A percentile compares a stretch with the other conserved stretches of the same genome.
These are phyloP conservation scores for Colletotrichum abscissum DNA, from an alignment of 2,329 filamentous ascomycete genomes.

Conservation along the genomic window DNA sequence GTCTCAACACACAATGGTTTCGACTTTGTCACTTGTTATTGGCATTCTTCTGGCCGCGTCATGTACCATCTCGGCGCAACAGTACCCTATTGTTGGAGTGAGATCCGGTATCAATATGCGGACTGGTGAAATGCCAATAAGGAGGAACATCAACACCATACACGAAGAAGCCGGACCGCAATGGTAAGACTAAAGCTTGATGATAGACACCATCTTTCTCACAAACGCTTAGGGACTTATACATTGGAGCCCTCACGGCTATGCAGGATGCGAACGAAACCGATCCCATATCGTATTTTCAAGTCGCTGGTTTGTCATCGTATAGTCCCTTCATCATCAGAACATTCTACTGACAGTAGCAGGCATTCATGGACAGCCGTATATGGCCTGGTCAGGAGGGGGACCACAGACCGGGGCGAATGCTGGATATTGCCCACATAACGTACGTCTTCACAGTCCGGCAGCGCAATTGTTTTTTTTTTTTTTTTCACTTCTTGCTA, in stretches of 20 bases:
- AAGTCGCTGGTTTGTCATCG: slow-evolving; percentile 62
- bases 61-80: background rate
- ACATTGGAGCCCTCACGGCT: slow-evolving; percentile 66
- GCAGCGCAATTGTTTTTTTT: background rate
- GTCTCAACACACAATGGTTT: background rate
- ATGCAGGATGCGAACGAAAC: slow-evolving; percentile 64
- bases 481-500: slow-evolving; percentile 36
- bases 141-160: slow-evolving; percentile 61
- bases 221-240: slow-evolving; percentile 55
- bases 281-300: slow-evolving; percentile 66
- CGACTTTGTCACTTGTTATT: background rate
- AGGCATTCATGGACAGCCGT: slow-evolving; percentile 74
- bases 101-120: slow-evolving; percentile 46
- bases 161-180: slow-evolving; percentile 52
- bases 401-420: slow-evolving; percentile 31
- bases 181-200: slow-evolving; percentile 54
- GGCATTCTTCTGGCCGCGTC: slow-evolving; percentile 10
- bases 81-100: slow-evolving; percentile 51
- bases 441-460: slow-evolving; percentile 13
- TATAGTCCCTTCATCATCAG: slow-evolving; percentile 32
- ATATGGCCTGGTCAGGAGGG: slow-evolving; percentile 56
- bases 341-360: background rate
- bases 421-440: slow-evolving; percentile 36
- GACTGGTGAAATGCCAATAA: slow-evolving; percentile 55
- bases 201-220: background rate